Evolutionary conservation across 1,139 yeast genomes (phyloP), one percentile per base, ranked within the genome.

Genomic region (Saccharomyces hybrid): DNA sequence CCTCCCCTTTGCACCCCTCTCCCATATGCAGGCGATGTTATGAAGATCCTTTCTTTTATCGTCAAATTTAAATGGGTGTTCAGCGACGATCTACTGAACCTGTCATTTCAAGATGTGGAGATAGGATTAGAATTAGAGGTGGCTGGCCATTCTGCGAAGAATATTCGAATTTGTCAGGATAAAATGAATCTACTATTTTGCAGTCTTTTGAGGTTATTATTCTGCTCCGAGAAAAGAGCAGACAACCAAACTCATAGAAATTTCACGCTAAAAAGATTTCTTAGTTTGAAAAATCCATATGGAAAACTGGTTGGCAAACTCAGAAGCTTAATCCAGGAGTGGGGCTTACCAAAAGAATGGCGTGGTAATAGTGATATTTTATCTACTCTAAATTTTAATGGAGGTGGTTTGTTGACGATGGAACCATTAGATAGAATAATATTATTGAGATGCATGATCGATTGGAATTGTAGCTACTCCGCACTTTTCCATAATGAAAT

Each of bases 331-430:
- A 64, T 65, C 13, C 53, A 57, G 2, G 58, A 56, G 6, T 70
- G 73, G 60, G 82, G 82, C 0, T 65, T 76, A 32, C 82, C 82
- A 1, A 61, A 57, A 46, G 81, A 78, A 65, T 78, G 83, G 83
- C 70, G 75, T 29, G 55, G 55, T 69, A 5, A 55, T 53, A 41
- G 32, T 23, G 26, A n/a, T 32, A 32, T 9, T 23, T 34, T 8
- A 32, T 34, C 16, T 52, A 59, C 51, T 32, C 47, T 67, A 26
- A 54, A 57, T 48, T 34, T 53, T 11, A 50, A 41, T 46, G 64
- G 64, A 9, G 31, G 61, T 1, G 85, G 85, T 0, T 63, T 80
- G 31, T 62, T 65, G 2, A 80, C 79, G 0, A 67, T 81, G 27
- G 59, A 67, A 11, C 81, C 84, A 0, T 53, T 52, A 2, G 81